Conservation (phyloP, 495 filamentous ascomycete species). For the Trichoderma virens region DNA sequence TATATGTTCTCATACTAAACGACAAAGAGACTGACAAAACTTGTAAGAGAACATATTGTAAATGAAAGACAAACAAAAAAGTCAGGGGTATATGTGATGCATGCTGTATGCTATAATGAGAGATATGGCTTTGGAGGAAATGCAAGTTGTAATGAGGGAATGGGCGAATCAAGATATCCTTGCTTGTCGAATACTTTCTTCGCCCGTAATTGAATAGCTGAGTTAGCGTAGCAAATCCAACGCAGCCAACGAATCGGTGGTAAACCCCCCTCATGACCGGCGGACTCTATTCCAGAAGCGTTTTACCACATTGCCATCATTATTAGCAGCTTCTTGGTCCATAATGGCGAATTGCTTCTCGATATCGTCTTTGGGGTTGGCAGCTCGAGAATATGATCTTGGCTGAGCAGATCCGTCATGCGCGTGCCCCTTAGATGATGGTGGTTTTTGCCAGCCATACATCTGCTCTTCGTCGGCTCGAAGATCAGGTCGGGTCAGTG, state of each 20-base stretch:
- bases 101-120: background rate
- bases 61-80: background rate
- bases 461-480: conserved; percentile 57
- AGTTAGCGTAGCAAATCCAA: too few species aligned
- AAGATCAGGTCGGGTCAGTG: conserved; percentile 81
- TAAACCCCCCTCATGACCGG: conserved; percentile 3
- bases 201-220: background rate
- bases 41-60: background rate
- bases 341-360: conserved; percentile 27
- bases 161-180: too few species aligned
- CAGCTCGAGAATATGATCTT: conserved; percentile 12
- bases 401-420: conserved; percentile 17
- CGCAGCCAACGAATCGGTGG: too few species aligned
- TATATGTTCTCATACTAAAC: too few species aligned
- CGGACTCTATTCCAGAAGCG: conserved; percentile 30
- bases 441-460: conserved; percentile 49
- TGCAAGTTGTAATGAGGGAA: background rate
- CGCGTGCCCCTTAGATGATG: conserved; percentile 14
- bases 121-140: background rate
- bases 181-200: background rate
- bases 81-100: background rate
- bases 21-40: too few species aligned
- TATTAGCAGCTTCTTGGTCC: conserved; percentile 20
- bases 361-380: conserved; percentile 23
- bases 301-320: conserved; percentile 22